phyloP scores from a whole-genome alignment of 306 rosid genomes.

The Biancaea sappan region DNA sequence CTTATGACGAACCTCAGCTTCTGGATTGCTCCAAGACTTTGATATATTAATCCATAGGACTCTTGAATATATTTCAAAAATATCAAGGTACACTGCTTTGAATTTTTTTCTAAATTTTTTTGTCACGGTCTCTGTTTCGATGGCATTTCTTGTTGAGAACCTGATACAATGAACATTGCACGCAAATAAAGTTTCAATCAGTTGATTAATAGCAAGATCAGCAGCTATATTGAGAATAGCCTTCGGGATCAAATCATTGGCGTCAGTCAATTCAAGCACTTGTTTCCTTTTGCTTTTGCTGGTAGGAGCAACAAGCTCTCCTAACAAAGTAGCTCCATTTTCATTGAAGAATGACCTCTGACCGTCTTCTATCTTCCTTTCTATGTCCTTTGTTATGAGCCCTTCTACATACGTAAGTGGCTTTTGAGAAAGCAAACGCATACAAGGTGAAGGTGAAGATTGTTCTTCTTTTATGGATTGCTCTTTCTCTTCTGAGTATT shows the following conservation, averaged over 20 bases:
- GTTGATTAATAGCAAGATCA: too few relatives aligned
- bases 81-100: too few relatives aligned
- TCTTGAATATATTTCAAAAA: too few relatives aligned
- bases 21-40: neutral
- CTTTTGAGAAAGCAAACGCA: neutral
- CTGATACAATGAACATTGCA: neutral
- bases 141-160: neutral
- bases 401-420: neutral
- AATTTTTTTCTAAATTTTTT: neutral
- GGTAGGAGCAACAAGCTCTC: too few relatives aligned
- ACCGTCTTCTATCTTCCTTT: too few relatives aligned
- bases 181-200: too few relatives aligned
- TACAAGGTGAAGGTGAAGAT: too few relatives aligned
- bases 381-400: too few relatives aligned
- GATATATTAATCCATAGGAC: neutral
- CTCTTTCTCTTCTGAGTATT: neutral
- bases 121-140: neutral
- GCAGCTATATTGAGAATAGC: too few relatives aligned
- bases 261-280: neutral
- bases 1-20: neutral
- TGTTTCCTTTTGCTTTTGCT: neutral
- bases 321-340: too few relatives aligned
- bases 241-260: neutral
- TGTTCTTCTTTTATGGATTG: too few relatives aligned
- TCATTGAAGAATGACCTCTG: neutral